A percentile compares a stretch with the other conserved stretches of the same genome.
Conservation (phyloP, 768 basidiomycete genomes). For the Psilocybe subaeruginosa region DNA sequence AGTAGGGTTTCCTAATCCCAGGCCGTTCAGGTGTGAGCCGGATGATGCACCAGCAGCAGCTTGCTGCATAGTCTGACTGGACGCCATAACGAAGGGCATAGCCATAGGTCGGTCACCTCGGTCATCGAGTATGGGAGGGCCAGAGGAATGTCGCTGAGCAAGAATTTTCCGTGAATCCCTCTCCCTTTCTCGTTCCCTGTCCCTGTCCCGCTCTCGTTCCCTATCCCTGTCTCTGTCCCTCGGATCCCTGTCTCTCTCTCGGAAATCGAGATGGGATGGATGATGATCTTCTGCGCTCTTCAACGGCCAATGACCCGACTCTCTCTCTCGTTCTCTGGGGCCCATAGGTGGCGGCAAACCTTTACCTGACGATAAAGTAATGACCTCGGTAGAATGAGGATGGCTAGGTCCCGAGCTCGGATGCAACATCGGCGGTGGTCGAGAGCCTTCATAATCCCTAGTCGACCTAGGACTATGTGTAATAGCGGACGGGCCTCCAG, state of each 20-base stretch:
- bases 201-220: conserved; percentile 16
- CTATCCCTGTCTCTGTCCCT: conserved; percentile 15
- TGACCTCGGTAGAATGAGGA: conserved; percentile 52
- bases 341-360: conserved; percentile 34
- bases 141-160: conserved; percentile 36
- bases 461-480: conserved; percentile 27
- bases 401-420: conserved; percentile 24
- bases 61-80: conserved; percentile 44
- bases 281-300: conserved; percentile 28
- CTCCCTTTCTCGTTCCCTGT: conserved; percentile 15
- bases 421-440: conserved; percentile 29
- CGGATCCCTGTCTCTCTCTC: conserved; percentile 32
- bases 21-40: conserved; percentile 23
- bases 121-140: conserved; percentile 41
- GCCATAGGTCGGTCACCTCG: conserved; percentile 56
- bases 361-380: conserved; percentile 45
- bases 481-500: conserved; percentile 24
- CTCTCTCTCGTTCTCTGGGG: conserved; percentile 30
- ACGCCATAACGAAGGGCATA: conserved; percentile 56
- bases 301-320: conserved; percentile 20
- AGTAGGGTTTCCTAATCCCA: conserved; percentile 20
- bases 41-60: conserved; percentile 15
- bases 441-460: conserved; percentile 35
- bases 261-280: conserved; percentile 21
- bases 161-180: conserved; percentile 22